Evolutionary conservation across 495 filamentous ascomycete species (phyloP).

Genomic region (Neurospora sp.): DNA sequence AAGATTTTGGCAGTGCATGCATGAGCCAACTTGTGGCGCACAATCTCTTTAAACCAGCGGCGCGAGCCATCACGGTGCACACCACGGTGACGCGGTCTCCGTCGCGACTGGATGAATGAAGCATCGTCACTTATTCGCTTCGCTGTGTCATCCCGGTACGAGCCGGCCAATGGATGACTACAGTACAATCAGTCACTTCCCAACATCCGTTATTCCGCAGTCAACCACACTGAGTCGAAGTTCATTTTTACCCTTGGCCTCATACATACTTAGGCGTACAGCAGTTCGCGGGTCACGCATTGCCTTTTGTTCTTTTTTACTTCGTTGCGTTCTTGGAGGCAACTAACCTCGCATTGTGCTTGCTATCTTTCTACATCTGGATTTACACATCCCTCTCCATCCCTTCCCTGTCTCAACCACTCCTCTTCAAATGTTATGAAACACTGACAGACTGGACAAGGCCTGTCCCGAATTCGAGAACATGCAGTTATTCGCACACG

Average conservation of each 20-base stretch:
- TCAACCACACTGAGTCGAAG: not conserved
- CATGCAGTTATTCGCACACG: slow-evolving; percentile 38
- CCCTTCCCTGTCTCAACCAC: not conserved
- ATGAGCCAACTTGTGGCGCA: not conserved
- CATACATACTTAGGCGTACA: not conserved
- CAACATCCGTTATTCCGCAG: not conserved
- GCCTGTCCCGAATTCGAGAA: slow-evolving; percentile 25
- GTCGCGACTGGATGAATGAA: not conserved
- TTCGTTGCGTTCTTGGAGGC: not conserved
- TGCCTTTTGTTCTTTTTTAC: not conserved
- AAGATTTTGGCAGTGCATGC: not conserved
- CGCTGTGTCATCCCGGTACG: not conserved
- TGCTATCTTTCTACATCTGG: not conserved
- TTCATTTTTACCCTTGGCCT: not conserved
- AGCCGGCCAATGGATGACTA: not conserved
- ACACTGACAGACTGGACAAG: slow-evolving; percentile 24
- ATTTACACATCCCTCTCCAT: not conserved
- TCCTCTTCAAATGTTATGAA: slow-evolving; percentile 11
- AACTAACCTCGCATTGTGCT: not conserved
- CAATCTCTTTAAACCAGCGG: not conserved
- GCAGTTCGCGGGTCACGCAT: not conserved
- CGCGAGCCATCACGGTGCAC: not conserved
- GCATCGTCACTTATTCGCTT: not conserved
- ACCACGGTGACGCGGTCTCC: not conserved
- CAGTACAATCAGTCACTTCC: not conserved